Percentiles rank a stretch among this genome's conserved stretches.
Evolutionary conservation across 2,329 filamentous ascomycete genomes (phyloP).

Genomic region (Sarocladiaceae sp.): DNA sequence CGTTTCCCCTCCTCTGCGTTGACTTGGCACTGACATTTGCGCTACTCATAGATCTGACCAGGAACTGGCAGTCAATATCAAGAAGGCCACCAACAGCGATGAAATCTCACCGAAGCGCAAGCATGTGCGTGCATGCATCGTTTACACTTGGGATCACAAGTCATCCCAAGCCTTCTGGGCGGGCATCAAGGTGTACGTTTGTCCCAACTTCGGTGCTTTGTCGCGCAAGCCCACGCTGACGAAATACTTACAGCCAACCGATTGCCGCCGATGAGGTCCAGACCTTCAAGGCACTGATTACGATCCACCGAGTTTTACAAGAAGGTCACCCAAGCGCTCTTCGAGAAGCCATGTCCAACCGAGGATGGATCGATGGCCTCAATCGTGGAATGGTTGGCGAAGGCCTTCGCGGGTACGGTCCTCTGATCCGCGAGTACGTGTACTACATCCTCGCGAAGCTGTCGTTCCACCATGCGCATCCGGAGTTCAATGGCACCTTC

Average conservation of each 20-base stretch:
- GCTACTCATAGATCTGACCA: constrained; percentile 53
- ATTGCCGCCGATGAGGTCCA: constrained; percentile 97
- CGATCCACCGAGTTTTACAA: constrained; percentile 94
- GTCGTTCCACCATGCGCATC: constrained; percentile 93
- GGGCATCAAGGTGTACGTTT: constrained; percentile 91
- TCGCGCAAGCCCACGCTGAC: neutral
- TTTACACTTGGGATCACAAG: constrained; percentile 99
- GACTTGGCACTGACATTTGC: constrained; percentile 1
- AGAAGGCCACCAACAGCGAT: constrained; percentile 65
- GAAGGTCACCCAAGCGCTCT: constrained; percentile 89
- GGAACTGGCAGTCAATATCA: constrained; percentile 66
- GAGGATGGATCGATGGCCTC: constrained; percentile 88
- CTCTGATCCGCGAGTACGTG: constrained; percentile 94
- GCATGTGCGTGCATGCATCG: constrained; percentile 96
- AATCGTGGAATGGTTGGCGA: constrained; percentile 79
- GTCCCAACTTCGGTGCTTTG: constrained; percentile 1
- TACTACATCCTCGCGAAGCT: constrained; percentile 93
- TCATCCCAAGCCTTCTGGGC: constrained; percentile 94
- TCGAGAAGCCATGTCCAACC: constrained; percentile 83
- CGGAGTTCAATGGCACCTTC: constrained; percentile 97
- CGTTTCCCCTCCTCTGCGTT: neutral
- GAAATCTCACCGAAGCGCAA: constrained; percentile 72
- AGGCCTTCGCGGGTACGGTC: constrained; percentile 83
- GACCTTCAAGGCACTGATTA: constrained; percentile 98
- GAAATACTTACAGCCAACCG: constrained; percentile 65